Conservation (phyloP, 139 green algal genomes). For the Auxenochlorella pyrenoidosa region DNA sequence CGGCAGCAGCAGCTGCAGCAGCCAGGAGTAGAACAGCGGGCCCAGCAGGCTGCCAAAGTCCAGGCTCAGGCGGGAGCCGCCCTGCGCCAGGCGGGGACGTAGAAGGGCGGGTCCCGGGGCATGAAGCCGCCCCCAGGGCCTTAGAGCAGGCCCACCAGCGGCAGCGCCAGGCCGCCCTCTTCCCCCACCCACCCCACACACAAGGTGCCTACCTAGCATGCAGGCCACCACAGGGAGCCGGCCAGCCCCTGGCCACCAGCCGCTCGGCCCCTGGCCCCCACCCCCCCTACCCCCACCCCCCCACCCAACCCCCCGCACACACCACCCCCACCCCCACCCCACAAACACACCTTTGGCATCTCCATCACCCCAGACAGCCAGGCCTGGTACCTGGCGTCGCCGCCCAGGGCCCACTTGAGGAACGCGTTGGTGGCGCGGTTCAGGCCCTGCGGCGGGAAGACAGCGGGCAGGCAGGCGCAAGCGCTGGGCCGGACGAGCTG, state of each 20-base stretch:
- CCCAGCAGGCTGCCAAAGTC: slow-evolving; percentile 85
- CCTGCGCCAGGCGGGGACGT: not conserved
- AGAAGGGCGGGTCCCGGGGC: not conserved
- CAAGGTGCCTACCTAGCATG: too few relatives aligned
- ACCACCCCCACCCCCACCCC: too few relatives aligned
- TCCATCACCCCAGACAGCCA: slow-evolving; percentile 19
- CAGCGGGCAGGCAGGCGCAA: not conserved
- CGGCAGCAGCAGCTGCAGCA: slow-evolving; percentile 85
- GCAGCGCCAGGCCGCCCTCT: too few relatives aligned
- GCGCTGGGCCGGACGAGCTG: too few relatives aligned
- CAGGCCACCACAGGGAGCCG: not conserved
- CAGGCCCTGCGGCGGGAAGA: not conserved
- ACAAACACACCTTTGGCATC: slow-evolving; percentile 30
- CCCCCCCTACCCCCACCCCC: not conserved
- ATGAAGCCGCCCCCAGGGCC: too few relatives aligned
- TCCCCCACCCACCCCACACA: too few relatives aligned
- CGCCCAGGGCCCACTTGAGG: slow-evolving; percentile 4
- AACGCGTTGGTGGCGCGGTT: slow-evolving; percentile 29
- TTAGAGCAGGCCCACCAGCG: too few relatives aligned
- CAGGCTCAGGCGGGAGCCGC: slow-evolving; percentile 61
- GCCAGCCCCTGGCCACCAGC: too few relatives aligned
- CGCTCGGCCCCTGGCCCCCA: too few relatives aligned
- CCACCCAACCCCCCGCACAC: not conserved
- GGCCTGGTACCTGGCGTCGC: slow-evolving; percentile 4
- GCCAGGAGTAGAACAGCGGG: slow-evolving; percentile 87